Evolutionary conservation across 257 asterid genomes (phyloP).

Genomic region (Solanum okadae): DNA sequence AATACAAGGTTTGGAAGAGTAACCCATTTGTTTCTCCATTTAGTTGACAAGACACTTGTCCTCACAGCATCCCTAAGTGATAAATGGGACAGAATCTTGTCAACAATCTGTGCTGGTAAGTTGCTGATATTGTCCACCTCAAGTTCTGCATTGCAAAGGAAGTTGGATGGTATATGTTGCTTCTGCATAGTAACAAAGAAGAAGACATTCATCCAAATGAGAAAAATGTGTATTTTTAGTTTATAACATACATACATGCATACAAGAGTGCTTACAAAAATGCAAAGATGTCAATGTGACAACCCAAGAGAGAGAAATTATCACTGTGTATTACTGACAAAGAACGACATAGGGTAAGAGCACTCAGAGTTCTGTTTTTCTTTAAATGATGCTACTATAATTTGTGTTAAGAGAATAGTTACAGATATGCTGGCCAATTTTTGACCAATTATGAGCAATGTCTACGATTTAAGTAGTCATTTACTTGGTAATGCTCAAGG

Average conservation of each 20-base stretch:
- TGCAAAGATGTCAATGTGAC: neutral
- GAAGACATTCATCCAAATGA: neutral
- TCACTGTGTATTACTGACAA: neutral
- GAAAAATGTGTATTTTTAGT: neutral
- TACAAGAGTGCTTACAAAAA: neutral
- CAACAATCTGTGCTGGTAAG: conserved; percentile 76
- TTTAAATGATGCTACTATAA: neutral
- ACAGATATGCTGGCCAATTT: neutral
- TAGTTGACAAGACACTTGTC: conserved; percentile 70
- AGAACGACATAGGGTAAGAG: neutral
- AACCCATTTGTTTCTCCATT: conserved; percentile 95
- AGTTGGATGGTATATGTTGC: conserved; percentile 54
- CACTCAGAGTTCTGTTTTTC: neutral
- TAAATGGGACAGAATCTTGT: conserved; percentile 72
- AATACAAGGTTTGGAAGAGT: conserved; percentile 73
- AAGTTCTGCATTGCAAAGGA: conserved; percentile 29
- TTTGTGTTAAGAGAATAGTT: neutral
- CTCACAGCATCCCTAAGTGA: conserved; percentile 82
- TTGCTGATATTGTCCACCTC: conserved; percentile 62
- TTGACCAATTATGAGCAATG: neutral
- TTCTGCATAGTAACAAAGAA: conserved; percentile 41
- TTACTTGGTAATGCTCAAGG: neutral
- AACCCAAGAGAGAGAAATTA: neutral
- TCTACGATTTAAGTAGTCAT: neutral
- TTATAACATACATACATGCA: neutral